Evolutionary conservation across 2,329 filamentous ascomycete species (phyloP).

Genomic region (Huntiella decipiens): DNA sequence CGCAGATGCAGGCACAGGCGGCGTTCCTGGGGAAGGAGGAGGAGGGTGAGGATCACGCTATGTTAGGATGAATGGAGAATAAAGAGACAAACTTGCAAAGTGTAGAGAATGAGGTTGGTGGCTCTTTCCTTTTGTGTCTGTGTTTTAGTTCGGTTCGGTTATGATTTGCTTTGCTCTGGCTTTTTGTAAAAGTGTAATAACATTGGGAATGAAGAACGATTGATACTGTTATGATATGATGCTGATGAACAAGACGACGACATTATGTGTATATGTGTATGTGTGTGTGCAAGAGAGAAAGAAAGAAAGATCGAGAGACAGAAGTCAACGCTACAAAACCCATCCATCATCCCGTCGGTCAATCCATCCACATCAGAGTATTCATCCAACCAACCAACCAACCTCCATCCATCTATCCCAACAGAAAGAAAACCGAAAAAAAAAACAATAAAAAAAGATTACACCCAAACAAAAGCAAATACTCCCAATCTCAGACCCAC

Average conservation of each 20-base stretch:
- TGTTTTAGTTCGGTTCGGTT: too few species aligned
- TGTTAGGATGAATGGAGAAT: too few species aligned
- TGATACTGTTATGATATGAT: neutral
- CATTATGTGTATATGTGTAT: constrained; percentile 2
- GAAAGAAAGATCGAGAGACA: neutral
- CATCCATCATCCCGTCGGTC: too few species aligned
- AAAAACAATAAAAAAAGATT: constrained; percentile 10
- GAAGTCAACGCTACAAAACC: neutral
- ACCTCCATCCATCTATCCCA: neutral
- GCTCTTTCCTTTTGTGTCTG: too few species aligned
- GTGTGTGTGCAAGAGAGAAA: constrained; percentile 5
- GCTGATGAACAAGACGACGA: constrained; percentile 1
- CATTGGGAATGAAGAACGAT: constrained; percentile 8
- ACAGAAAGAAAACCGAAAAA: constrained; percentile 8
- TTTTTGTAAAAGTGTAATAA: constrained; percentile 9
- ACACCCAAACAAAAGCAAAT: neutral
- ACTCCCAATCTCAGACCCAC: neutral
- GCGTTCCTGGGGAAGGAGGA: neutral
- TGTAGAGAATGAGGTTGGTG: too few species aligned
- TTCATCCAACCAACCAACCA: too few species aligned
- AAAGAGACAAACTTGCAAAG: too few species aligned
- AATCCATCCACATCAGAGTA: too few species aligned
- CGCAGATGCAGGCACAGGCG: neutral
- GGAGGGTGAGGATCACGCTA: too few species aligned
- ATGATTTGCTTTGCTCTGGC: too few species aligned